These are phyloP conservation scores for Hura crepitans DNA, from an alignment of 441 rosid species.

Conservation along the genomic window DNA sequence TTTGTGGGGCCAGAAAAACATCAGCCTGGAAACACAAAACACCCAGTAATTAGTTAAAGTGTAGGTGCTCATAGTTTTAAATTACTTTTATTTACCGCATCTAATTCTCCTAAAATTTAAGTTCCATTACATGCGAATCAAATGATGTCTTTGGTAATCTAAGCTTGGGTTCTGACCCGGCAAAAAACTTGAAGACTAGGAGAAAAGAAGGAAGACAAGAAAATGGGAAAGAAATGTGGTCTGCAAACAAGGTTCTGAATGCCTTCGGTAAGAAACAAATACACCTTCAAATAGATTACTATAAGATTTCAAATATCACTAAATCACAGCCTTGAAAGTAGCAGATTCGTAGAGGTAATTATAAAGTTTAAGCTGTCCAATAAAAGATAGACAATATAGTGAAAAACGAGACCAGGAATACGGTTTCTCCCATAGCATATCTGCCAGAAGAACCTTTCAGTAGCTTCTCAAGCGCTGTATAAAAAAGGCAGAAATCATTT, in stretches of 20 bases:
- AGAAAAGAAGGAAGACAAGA: not conserved
- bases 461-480: constrained; percentile 51
- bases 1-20: constrained; percentile 56
- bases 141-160: not conserved
- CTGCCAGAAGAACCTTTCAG: constrained; percentile 34
- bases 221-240: not conserved
- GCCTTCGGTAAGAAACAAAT: not conserved
- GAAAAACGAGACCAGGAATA: constrained; percentile 40
- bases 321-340: not conserved
- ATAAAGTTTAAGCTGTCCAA: not conserved
- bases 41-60: not conserved
- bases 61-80: not conserved
- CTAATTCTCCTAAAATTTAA: not conserved
- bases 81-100: not conserved
- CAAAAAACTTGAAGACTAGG: not conserved
- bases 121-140: not conserved
- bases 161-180: not conserved
- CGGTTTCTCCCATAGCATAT: constrained; percentile 52
- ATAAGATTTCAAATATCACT: not conserved
- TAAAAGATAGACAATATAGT: not conserved
- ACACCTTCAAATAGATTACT: not conserved
- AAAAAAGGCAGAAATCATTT: constrained; percentile 5
- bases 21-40: constrained; percentile 39
- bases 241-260: not conserved
- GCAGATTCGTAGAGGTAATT: not conserved